A percentile compares a stretch with the other conserved stretches of the same genome.
phyloP scores from a whole-genome alignment of 257 asterid species.

The Rhazya stricta region DNA sequence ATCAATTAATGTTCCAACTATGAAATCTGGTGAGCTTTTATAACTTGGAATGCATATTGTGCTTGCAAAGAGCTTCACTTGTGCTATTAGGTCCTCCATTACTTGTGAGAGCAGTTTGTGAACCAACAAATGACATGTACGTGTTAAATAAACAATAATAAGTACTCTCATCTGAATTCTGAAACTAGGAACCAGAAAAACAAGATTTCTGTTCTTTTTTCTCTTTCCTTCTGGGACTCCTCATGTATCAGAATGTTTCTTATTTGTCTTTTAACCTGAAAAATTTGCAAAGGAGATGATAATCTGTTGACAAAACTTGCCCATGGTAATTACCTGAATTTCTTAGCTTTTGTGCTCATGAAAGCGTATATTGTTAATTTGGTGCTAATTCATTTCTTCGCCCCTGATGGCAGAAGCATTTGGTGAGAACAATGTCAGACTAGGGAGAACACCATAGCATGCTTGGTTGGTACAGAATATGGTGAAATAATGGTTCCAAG shows the following conservation, averaged over 20 bases:
- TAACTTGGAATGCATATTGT: not conserved
- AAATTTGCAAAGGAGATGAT: not conserved
- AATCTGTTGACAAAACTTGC: not conserved
- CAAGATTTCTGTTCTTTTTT: not conserved
- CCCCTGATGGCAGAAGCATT: slow-evolving; percentile 39
- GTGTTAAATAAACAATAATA: not conserved
- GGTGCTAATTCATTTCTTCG: slow-evolving; percentile 10
- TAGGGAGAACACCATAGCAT: slow-evolving; percentile 30
- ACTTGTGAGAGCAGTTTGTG: slow-evolving; percentile 4
- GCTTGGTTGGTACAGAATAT: slow-evolving; percentile 11
- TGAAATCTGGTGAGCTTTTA: slow-evolving; percentile 18
- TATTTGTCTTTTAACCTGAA: not conserved
- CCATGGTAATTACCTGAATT: not conserved
- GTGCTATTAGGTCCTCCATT: not conserved
- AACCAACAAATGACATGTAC: not conserved
- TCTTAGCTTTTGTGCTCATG: not conserved
- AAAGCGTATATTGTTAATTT: slow-evolving; percentile 2
- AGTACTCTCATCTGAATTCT: not conserved
- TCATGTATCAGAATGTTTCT: not conserved
- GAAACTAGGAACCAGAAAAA: not conserved
- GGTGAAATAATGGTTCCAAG: slow-evolving; percentile 11
- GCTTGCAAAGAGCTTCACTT: slow-evolving; percentile 12
- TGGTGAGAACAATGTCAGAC: slow-evolving; percentile 26
- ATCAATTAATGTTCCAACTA: slow-evolving; percentile 6
- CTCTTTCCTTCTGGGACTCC: not conserved